Conservation (phyloP, 805 yeast species). For the Priceomyces haplophilus region DNA sequence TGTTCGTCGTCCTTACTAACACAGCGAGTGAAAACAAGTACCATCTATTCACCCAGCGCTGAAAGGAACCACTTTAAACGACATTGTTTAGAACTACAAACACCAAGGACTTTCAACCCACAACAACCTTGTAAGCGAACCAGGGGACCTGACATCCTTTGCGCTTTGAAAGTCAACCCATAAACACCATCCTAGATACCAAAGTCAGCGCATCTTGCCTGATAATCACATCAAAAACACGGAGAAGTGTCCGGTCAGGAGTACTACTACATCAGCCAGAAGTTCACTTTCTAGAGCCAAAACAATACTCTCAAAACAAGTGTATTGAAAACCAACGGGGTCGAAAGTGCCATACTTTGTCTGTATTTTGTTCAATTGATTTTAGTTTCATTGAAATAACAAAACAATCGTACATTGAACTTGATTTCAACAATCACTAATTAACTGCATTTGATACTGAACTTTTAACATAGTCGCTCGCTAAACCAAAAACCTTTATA, state of each 20-base stretch:
- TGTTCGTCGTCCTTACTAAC: not conserved
- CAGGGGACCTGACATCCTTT: not conserved
- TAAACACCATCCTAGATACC: too few relatives aligned
- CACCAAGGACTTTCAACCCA: not conserved
- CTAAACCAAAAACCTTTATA: not conserved
- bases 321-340: too few relatives aligned
- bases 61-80: not conserved
- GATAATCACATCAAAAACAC: too few relatives aligned
- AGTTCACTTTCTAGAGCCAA: too few relatives aligned
- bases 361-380: not conserved
- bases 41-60: not conserved
- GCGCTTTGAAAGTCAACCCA: too few relatives aligned
- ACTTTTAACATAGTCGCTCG: slow-evolving; percentile 5
- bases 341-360: too few relatives aligned
- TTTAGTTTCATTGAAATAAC: not conserved
- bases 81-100: not conserved
- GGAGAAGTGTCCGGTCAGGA: too few relatives aligned
- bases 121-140: not conserved
- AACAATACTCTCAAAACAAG: too few relatives aligned
- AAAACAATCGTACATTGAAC: not conserved
- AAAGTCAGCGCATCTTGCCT: too few relatives aligned
- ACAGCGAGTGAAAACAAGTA: not conserved
- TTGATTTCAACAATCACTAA: not conserved
- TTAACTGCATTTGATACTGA: slow-evolving; percentile 1
- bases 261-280: too few relatives aligned